Evolutionary conservation across 139 green algal species (phyloP).

Genomic region (Haematococcus lacustris): DNA sequence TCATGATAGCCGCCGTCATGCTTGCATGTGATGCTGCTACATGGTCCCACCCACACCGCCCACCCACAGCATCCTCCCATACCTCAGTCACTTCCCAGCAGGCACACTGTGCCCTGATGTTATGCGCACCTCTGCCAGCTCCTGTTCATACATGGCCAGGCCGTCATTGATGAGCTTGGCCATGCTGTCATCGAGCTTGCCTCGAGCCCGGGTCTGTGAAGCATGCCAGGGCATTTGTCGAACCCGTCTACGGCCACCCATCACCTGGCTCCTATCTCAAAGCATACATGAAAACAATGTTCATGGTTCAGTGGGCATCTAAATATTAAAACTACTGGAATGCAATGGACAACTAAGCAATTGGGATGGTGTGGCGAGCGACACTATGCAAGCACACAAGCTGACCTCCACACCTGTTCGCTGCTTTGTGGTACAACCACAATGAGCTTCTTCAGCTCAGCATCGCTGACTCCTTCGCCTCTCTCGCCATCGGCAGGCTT

Average conservation of each 20-base stretch:
- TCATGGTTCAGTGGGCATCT: too few relatives aligned
- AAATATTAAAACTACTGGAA: too few relatives aligned
- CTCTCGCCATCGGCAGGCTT: neutral
- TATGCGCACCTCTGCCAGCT: slow-evolving; percentile 35
- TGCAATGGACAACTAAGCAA: too few relatives aligned
- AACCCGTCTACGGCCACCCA: neutral
- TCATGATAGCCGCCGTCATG: too few relatives aligned
- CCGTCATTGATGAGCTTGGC: slow-evolving; percentile 75
- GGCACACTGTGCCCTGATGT: neutral
- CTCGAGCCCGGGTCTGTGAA: neutral
- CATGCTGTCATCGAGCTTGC: slow-evolving; percentile 17
- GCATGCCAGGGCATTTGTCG: slow-evolving; percentile 5
- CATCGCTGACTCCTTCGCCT: slow-evolving; percentile 59
- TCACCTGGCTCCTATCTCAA: too few relatives aligned
- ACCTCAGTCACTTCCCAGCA: too few relatives aligned
- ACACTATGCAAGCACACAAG: neutral
- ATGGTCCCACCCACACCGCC: too few relatives aligned
- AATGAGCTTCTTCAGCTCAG: slow-evolving; percentile 70
- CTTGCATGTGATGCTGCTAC: too few relatives aligned
- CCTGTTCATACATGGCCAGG: slow-evolving; percentile 71
- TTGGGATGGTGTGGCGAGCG: too few relatives aligned
- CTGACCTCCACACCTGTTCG: neutral
- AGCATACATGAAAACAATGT: too few relatives aligned
- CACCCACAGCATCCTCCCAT: neutral
- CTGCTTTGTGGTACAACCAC: slow-evolving; percentile 46